A percentile compares a stretch with the other conserved stretches of the same genome.
phyloP scores from a whole-genome alignment of 1,284 basidiomycete species.

The Trametes hirsuta region DNA sequence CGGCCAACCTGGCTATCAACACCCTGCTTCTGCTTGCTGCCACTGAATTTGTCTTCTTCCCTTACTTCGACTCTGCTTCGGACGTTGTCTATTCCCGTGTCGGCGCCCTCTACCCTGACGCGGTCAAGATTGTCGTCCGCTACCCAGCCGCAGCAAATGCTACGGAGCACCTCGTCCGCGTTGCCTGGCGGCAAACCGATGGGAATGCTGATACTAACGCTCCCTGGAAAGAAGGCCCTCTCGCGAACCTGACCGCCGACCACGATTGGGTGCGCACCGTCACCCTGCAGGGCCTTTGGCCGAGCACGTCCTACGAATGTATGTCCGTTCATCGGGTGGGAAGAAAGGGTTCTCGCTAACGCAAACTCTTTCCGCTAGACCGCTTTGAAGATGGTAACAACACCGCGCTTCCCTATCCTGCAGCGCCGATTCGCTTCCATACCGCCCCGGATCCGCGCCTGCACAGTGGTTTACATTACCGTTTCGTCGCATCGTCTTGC shows the following conservation, averaged over 20 bases:
- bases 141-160: constrained; percentile 46
- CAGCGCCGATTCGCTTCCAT: constrained; percentile 57
- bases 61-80: constrained; percentile 54
- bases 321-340: constrained; percentile 26
- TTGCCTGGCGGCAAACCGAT: constrained; percentile 52
- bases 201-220: constrained; percentile 25
- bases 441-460: constrained; percentile 73
- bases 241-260: constrained; percentile 45
- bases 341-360: neutral
- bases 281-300: constrained; percentile 64
- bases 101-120: constrained; percentile 68
- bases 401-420: constrained; percentile 52
- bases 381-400: constrained; percentile 49
- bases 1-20: constrained; percentile 53
- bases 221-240: constrained; percentile 59
- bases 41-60: constrained; percentile 53
- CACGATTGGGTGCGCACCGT: constrained; percentile 71
- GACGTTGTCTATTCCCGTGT: constrained; percentile 66
- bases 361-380: constrained; percentile 41
- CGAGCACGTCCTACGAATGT: constrained; percentile 78
- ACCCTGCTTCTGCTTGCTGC: constrained; percentile 51
- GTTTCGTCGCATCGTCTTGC: constrained; percentile 69
- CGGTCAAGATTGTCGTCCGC: constrained; percentile 64
- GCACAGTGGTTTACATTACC: constrained; percentile 55
- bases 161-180: constrained; percentile 38